Evolutionary conservation across 768 basidiomycete species (phyloP).

Genomic region (Boletus pseudo-olivaceus): DNA sequence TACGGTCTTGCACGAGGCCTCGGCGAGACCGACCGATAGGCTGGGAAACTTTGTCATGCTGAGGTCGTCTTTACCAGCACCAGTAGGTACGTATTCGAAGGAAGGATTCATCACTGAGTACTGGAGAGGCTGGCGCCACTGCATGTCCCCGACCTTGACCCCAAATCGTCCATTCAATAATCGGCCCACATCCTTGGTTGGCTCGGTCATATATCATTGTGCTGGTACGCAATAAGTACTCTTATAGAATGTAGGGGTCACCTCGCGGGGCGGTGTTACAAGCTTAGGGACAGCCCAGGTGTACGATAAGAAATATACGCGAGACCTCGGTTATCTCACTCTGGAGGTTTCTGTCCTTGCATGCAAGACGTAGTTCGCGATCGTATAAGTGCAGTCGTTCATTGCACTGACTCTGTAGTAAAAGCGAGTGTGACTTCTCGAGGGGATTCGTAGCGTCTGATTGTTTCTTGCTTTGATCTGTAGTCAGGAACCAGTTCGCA

Average conservation of each 20-base stretch:
- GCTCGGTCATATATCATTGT: background rate
- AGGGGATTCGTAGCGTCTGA: no score
- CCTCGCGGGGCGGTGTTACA: background rate
- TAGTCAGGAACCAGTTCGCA: no score
- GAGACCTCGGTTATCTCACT: no score
- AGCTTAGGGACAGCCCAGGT: background rate
- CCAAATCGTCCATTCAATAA: no score
- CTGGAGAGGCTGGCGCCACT: background rate
- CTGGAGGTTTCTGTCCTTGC: no score
- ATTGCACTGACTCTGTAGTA: no score
- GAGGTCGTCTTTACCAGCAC: background rate
- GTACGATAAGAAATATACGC: no score
- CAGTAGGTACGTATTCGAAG: background rate
- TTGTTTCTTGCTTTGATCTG: no score
- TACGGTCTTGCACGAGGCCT: constrained; percentile 4
- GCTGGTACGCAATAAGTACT: no score
- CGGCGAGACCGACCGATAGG: constrained; percentile 6
- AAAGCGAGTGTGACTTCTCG: no score
- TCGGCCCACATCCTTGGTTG: background rate
- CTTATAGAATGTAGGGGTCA: background rate
- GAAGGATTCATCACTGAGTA: background rate
- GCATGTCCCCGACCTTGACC: background rate
- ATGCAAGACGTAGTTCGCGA: no score
- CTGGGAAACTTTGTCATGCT: constrained; percentile 6
- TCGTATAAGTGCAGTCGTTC: no score